Conservation (phyloP, 1,139 yeast species). For the Suhomyces yuchorum region DNA sequence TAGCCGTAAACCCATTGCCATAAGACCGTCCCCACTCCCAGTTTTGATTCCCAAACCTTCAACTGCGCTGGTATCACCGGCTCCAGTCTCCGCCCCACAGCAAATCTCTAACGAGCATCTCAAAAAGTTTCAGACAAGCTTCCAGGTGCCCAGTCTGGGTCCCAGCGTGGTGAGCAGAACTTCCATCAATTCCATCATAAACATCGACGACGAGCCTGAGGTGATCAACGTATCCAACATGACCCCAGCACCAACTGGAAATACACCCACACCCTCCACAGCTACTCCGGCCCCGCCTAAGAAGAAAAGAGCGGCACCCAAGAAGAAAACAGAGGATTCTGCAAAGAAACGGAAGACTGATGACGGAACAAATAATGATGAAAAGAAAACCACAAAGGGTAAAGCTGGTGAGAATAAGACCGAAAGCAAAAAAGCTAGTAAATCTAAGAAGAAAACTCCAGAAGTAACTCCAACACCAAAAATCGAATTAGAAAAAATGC, state of each 20-base stretch:
- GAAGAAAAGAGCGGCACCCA: slow-evolving; percentile 18
- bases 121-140: slow-evolving; percentile 36
- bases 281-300: slow-evolving; percentile 13
- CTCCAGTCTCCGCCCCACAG: background rate
- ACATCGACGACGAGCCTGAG: slow-evolving; percentile 33
- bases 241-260: background rate
- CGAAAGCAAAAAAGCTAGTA: slow-evolving; percentile 13
- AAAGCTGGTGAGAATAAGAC: slow-evolving; percentile 13
- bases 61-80: slow-evolving; percentile 9
- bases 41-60: slow-evolving; percentile 16
- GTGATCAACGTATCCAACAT: slow-evolving; percentile 4
- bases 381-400: slow-evolving; percentile 11
- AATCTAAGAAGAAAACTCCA: slow-evolving; percentile 15
- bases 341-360: slow-evolving; percentile 21
- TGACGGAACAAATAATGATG: slow-evolving; percentile 14
- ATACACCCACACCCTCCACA: slow-evolving; percentile 1
- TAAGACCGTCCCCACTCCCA: slow-evolving; percentile 16
- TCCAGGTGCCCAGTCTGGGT: slow-evolving; percentile 16
- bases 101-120: slow-evolving; percentile 26
- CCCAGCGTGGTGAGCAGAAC: slow-evolving; percentile 26
- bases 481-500: slow-evolving; percentile 20
- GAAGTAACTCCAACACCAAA: slow-evolving; percentile 17
- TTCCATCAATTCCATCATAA: slow-evolving; percentile 42
- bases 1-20: slow-evolving; percentile 13
- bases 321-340: slow-evolving; percentile 18